A percentile compares a stretch with the other conserved stretches of the same genome.
Conservation (phyloP, 176 grass and related monocot genomes). For the Oropetium thomaeum region DNA sequence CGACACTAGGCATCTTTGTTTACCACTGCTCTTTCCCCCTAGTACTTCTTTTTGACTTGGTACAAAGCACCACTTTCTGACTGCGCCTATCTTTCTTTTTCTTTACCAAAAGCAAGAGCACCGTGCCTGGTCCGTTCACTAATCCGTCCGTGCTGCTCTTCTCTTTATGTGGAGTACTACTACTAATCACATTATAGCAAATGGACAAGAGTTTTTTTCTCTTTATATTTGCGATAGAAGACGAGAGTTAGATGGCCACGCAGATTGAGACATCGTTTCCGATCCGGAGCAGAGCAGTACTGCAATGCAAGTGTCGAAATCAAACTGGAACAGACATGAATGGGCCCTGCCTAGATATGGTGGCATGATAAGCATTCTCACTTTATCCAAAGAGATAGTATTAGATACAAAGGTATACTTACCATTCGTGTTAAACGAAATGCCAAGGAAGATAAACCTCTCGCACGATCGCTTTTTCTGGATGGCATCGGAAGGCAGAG, state of each 20-base stretch:
- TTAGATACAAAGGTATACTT: not conserved
- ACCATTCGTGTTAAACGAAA: not conserved
- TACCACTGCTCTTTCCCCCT: not conserved
- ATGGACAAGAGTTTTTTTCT: not conserved
- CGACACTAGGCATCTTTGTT: not conserved
- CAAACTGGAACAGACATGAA: not conserved
- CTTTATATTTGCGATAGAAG: too few relatives aligned
- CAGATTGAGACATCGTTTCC: not conserved
- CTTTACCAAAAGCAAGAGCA: conserved; percentile 44
- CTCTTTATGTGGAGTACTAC: too few relatives aligned
- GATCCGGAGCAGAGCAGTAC: not conserved
- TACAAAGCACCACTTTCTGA: conserved; percentile 36
- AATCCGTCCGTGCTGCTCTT: not conserved
- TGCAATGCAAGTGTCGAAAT: too few relatives aligned
- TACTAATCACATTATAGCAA: not conserved
- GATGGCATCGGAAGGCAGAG: too few relatives aligned
- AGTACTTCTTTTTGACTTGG: conserved; percentile 33
- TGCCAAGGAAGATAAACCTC: conserved; percentile 16
- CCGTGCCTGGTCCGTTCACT: conserved; percentile 14
- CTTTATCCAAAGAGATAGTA: not conserved
- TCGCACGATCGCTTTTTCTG: too few relatives aligned
- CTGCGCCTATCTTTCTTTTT: conserved; percentile 13
- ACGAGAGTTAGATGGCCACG: not conserved
- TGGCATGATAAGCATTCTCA: too few relatives aligned
- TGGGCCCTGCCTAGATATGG: not conserved